Evolutionary conservation across 1,284 basidiomycete genomes (phyloP), one percentile per base, ranked within the genome.

Genomic region (Ganoderma resinaceum): DNA sequence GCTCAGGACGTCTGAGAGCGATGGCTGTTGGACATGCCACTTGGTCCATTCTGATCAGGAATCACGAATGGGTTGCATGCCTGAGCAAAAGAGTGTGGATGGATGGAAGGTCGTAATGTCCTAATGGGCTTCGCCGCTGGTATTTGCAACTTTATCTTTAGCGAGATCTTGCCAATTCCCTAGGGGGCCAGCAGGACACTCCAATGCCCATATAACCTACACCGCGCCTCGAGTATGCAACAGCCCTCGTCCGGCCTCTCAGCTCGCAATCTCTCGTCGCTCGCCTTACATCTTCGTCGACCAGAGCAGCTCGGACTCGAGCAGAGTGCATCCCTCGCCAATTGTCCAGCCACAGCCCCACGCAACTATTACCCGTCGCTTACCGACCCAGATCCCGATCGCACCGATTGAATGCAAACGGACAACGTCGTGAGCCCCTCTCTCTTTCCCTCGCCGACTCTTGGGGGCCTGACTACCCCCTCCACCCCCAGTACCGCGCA

Each of bases 121-220:
- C 37, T 26, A 38, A 35, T 38, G 58, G 23, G 35, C 58, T 26
- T 60, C 37, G 58, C 58, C 37, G 58, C 23, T 16, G 1, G 37
- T 23, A 23, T 7, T 49, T 18, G 20, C 58, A 60, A 60, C 58
- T 60, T 60, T 38, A 60, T 60, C 58, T 60, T 11, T 2, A 8
- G 31, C 3, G 16, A 33, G 58, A 60, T 60, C 58, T 60, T n/a
- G 18, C 55, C 29, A 33, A 12, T 33, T 33, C 52, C 29, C 29
- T 18, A 20, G 31, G 33, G 33, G 55, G 55, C 26, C 23, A 49
- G 55, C 55, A 60, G 37, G 37, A 60, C 31, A 58, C 55, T 58
- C 58, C 35, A 60, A 60, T 37, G 58, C 58, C 58, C 58, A 60
- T 60, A 60, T 60, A 60, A 60, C 58, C 58, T 38, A 26, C 58